Base-by-base conservation (phyloP, 768 basidiomycete genomes). In the Mycena kentingensis region DNA sequence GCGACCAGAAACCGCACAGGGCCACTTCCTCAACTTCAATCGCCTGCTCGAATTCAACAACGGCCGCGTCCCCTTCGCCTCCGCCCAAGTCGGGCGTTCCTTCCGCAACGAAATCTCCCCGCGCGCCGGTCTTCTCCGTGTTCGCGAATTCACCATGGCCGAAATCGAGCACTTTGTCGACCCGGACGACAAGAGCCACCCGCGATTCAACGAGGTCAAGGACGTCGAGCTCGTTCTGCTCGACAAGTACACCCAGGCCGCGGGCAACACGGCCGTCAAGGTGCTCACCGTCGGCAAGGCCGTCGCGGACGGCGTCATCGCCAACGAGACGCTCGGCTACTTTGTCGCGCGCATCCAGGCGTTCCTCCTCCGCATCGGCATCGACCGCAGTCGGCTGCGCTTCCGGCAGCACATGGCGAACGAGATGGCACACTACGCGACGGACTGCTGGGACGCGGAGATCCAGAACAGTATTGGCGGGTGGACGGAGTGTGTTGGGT, bases 391-490 rank as follows among this genome's bases (percentile, higher is more conserved):
- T 41, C 83, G 93, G 7, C 75, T 98, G 57, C 83, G 97, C 46
- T 98, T 98, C 82, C 80, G 97, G 28, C 97, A 99, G 66, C 97
- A 99, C 69, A 98, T 98, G 97, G 81, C 73, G 31, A 99, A 98
- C 73, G 97, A 98, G 77, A 98, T 98, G 96, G 97, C 97, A 1
- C 97, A 98, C 70, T 99, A 99, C 69, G 96, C 97, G 49, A 83
- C 93, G 32, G 96, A 98, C 73, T 99, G 97, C 71, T 99, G 97
- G 97, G 97, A 99, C 67, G 97, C 95, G 36, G 97, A 99, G 75
- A 98, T 98, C 59, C 81, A 93, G 57, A 93, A 91, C 48, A 89
- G 91, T 43, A 78, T 71, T 36, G 87, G 58, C 5, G 58, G 87
- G 56, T 99, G 97, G 97, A 96, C 93, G 47, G 97, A 99, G 74